Percentiles rank a stretch among this genome's conserved stretches.
Conservation (phyloP, 768 basidiomycete species). For the Leucocoprinus sp. region DNA sequence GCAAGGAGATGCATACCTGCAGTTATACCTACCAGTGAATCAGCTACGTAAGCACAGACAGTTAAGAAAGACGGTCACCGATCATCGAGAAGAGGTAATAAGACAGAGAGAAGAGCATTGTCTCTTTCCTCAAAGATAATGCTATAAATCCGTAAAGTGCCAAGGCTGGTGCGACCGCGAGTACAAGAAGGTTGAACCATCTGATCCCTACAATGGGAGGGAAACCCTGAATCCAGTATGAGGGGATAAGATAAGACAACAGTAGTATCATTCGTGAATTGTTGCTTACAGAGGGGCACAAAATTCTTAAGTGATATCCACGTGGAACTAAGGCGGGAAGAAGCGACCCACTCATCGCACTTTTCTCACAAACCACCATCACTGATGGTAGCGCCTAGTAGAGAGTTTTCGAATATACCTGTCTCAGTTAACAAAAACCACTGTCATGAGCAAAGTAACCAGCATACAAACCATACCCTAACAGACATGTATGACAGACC, state of each 20-base stretch:
- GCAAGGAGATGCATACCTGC: constrained; percentile 26
- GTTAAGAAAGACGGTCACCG: constrained; percentile 32
- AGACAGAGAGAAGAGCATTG: constrained; percentile 49
- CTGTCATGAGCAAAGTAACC: too few species aligned
- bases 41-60: constrained; percentile 4
- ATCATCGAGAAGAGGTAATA: constrained; percentile 90
- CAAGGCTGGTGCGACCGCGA: constrained; percentile 63
- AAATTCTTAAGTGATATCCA: too few species aligned
- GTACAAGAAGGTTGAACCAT: constrained; percentile 71
- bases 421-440: too few species aligned
- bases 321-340: too few species aligned
- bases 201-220: constrained; percentile 48
- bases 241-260: background rate
- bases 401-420: too few species aligned
- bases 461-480: too few species aligned
- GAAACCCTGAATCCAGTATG: constrained; percentile 23
- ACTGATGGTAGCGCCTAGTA: too few species aligned
- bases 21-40: constrained; percentile 33
- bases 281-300: too few species aligned
- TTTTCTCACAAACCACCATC: too few species aligned
- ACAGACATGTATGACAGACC: too few species aligned
- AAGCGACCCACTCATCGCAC: too few species aligned
- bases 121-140: constrained; percentile 39
- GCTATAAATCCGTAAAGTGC: constrained; percentile 59
- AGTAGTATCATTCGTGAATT: too few species aligned